Evolutionary conservation across 192 early-diverging fungal species (phyloP), one percentile per base, ranked within the genome.

Genomic region (Linnemannia hyalina): DNA sequence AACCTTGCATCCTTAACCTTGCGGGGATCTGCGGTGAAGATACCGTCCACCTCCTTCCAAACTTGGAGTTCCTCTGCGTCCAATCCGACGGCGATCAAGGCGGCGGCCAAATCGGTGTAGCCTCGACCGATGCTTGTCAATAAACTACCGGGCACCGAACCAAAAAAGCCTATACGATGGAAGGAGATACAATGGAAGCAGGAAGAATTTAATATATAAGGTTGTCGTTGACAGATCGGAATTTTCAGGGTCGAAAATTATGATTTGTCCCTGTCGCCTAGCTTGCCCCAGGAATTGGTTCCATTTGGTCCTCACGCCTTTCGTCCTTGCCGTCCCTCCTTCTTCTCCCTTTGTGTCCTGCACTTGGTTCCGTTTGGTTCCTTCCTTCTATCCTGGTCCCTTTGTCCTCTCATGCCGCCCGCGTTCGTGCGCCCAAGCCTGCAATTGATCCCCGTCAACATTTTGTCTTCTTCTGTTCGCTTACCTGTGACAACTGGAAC

Each of bases 41-140:
- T 99, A 68, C 98, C 98, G 77, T 99, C 98, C 11, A 99, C 98
- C 80, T 99, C 98, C 87, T 99, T 99, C 97, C 97, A 99, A 18
- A 99, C 96, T 87, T 99, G 98, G 78, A 99, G 92, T 79, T 99
- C 98, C 65, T 94, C 91, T 20, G 98, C 98, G 70, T 91, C 85
- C 8, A 98, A 80, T 13, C 94, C 98, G 13, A 99, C 98, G 4
- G 98, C 97, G 49, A 97, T 93, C 69, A 99, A 91, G 2, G 98
- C 98, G 26, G 98, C 98, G 26, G 97, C 98, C 76, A 99, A 91
- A 84, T 99, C 98, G 0, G 98, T 99, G 90, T 99, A 99, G 20
- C 98, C 98, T 57, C 98, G 96, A 18, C 98, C 98, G 79, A 99
- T 95, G 88, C 94, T 97, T 55, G 91, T 91, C 70, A 99, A 87